Conservation (phyloP, 495 filamentous ascomycete genomes). For the Cercophora newfieldiana region DNA sequence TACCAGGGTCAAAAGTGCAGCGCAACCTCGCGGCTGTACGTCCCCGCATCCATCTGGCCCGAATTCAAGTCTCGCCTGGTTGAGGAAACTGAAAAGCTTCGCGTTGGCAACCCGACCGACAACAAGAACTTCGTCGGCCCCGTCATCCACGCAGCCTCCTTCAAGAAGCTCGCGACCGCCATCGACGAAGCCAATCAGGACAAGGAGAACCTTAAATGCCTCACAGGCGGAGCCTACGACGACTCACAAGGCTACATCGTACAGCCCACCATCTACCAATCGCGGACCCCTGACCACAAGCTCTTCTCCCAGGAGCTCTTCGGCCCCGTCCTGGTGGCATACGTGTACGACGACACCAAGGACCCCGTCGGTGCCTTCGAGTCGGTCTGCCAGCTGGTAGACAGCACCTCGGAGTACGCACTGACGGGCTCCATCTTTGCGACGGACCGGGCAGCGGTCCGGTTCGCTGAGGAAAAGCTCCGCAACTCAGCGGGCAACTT, state of each 20-base stretch:
- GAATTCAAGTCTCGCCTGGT: slow-evolving; percentile 63
- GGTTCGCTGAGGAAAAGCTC: slow-evolving; percentile 68
- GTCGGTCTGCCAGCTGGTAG: slow-evolving; percentile 56
- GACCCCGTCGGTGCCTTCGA: slow-evolving; percentile 57
- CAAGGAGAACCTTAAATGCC: slow-evolving; percentile 57
- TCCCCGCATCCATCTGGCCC: slow-evolving; percentile 69
- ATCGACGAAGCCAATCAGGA: slow-evolving; percentile 72
- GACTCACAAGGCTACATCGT: slow-evolving; percentile 68
- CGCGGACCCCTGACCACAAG: slow-evolving; percentile 59
- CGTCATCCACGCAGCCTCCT: slow-evolving; percentile 71
- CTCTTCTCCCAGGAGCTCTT: slow-evolving; percentile 75
- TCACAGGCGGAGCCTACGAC: slow-evolving; percentile 71
- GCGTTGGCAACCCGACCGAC: slow-evolving; percentile 67
- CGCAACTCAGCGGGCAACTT: slow-evolving; percentile 83
- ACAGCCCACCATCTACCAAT: slow-evolving; percentile 69
- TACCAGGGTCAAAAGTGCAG: slow-evolving; percentile 91
- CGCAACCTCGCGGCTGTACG: slow-evolving; percentile 74
- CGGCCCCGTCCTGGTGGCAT: slow-evolving; percentile 67
- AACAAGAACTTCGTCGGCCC: slow-evolving; percentile 74
- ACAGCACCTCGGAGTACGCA: slow-evolving; percentile 71
- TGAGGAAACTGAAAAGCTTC: slow-evolving; percentile 63
- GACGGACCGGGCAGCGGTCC: slow-evolving; percentile 64
- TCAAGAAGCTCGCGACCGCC: slow-evolving; percentile 65
- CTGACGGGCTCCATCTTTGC: slow-evolving; percentile 82
- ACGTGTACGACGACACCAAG: slow-evolving; percentile 68